Evolutionary conservation across 2,329 filamentous ascomycete species (phyloP).

Genomic region (Scytalidium lignicola): DNA sequence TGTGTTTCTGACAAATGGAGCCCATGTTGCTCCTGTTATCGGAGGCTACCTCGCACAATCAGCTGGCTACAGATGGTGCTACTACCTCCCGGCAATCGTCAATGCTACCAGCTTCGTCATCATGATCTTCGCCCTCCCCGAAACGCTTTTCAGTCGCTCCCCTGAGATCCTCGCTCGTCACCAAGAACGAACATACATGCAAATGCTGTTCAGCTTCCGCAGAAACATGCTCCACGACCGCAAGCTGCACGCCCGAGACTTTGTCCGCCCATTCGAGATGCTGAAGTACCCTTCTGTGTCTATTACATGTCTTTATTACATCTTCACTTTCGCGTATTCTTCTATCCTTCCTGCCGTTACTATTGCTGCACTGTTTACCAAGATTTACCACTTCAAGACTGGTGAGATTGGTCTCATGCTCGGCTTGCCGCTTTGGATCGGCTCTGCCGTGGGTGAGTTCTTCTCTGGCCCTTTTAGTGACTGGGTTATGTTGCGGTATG

Average conservation of each 20-base stretch:
- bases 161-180: conserved; percentile 7
- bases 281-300: conserved; percentile 26
- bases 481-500: conserved; percentile 15
- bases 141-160: conserved; percentile 23
- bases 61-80: conserved; percentile 75
- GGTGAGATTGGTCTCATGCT: conserved; percentile 25
- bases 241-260: conserved; percentile 13
- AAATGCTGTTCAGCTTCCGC: not conserved
- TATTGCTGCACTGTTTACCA: conserved; percentile 24
- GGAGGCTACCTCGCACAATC: conserved; percentile 73
- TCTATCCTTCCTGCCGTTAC: conserved; percentile 29
- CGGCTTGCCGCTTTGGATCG: conserved; percentile 23
- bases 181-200: conserved; percentile 4
- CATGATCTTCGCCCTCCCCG: conserved; percentile 24
- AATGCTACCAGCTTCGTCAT: conserved; percentile 22
- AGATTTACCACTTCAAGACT: conserved; percentile 24
- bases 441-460: conserved; percentile 20
- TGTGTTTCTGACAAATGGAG: conserved; percentile 22
- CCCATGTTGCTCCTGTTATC: conserved; percentile 44
- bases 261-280: conserved; percentile 24
- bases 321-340: conserved; percentile 26
- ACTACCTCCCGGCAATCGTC: conserved; percentile 23
- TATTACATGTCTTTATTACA: conserved; percentile 28
- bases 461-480: conserved; percentile 21
- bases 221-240: not conserved